Conservation (phyloP, 2,329 filamentous ascomycete genomes). For the Aspergillus bombycis region DNA sequence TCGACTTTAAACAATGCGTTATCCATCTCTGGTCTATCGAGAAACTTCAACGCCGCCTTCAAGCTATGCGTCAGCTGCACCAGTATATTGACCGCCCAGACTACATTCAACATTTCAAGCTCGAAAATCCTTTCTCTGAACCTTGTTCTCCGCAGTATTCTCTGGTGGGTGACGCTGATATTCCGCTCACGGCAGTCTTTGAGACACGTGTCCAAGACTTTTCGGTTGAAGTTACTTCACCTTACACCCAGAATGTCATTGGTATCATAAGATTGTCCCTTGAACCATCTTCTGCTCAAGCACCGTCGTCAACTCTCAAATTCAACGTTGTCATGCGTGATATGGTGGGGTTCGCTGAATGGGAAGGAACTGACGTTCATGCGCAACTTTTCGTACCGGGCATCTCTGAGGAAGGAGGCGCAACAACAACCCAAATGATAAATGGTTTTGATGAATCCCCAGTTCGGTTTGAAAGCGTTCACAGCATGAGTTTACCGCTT, state of each 20-base stretch:
- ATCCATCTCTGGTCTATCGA: conserved; percentile 93
- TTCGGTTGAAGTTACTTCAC: conserved; percentile 84
- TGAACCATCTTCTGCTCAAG: conserved; percentile 90
- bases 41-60: conserved; percentile 84
- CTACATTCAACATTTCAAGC: conserved; percentile 87
- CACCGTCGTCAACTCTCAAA: conserved; percentile 88
- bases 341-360: conserved; percentile 89
- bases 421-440: conserved; percentile 94
- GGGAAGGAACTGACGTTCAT: conserved; percentile 93
- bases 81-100: conserved; percentile 96
- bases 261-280: conserved; percentile 89
- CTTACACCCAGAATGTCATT: conserved; percentile 87
- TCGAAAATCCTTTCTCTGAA: conserved; percentile 92
- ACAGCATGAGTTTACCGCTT: conserved; percentile 93
- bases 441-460: conserved; percentile 90
- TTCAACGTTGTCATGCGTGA: conserved; percentile 99
- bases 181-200: conserved; percentile 90
- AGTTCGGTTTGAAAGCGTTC: conserved; percentile 93
- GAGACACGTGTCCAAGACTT: conserved; percentile 95
- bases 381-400: conserved; percentile 95
- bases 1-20: conserved; percentile 85
- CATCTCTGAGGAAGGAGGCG: conserved; percentile 83
- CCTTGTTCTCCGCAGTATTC: conserved; percentile 90
- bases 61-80: conserved; percentile 94
- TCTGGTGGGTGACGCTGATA: conserved; percentile 87